A percentile compares a stretch with the other conserved stretches of the same genome.
phyloP scores from a whole-genome alignment of 2,329 filamentous ascomycete species.

The Xylaria sp. region DNA sequence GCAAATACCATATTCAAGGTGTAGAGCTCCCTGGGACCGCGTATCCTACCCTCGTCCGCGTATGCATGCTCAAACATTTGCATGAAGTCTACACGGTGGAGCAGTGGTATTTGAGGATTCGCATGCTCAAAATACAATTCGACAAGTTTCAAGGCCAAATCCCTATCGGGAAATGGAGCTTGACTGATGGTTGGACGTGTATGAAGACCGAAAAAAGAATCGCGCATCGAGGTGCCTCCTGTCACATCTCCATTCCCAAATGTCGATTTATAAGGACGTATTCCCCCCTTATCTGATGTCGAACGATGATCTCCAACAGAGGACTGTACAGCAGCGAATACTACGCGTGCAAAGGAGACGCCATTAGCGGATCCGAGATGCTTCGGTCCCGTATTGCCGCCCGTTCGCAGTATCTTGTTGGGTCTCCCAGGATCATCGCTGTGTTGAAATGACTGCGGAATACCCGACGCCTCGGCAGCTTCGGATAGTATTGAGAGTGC shows the following conservation, averaged over 20 bases:
- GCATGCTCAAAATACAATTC: constrained; percentile 94
- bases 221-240: constrained; percentile 84
- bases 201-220: constrained; percentile 97
- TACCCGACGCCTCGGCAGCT: constrained; percentile 47
- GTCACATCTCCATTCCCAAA: constrained; percentile 58
- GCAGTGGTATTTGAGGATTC: constrained; percentile 93
- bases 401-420: constrained; percentile 47
- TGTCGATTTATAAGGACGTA: constrained; percentile 67
- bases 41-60: constrained; percentile 70
- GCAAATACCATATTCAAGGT: constrained; percentile 97
- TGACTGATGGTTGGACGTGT: constrained; percentile 88
- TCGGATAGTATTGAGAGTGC: constrained; percentile 51
- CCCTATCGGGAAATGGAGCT: constrained; percentile 82
- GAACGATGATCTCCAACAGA: constrained; percentile 74
- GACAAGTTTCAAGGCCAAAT: constrained; percentile 77
- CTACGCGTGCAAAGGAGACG: constrained; percentile 92
- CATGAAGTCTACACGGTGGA: constrained; percentile 91
- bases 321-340: constrained; percentile 90
- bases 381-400: constrained; percentile 76
- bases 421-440: constrained; percentile 67
- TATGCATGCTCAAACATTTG: constrained; percentile 87
- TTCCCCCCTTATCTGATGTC: constrained; percentile 71
- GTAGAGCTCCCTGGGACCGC: constrained; percentile 86
- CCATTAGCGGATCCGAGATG: constrained; percentile 88
- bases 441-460: constrained; percentile 51